A percentile compares a stretch with the other conserved stretches of the same genome.
Conservation (phyloP, 306 rosid species). For the Malus asiatica region DNA sequence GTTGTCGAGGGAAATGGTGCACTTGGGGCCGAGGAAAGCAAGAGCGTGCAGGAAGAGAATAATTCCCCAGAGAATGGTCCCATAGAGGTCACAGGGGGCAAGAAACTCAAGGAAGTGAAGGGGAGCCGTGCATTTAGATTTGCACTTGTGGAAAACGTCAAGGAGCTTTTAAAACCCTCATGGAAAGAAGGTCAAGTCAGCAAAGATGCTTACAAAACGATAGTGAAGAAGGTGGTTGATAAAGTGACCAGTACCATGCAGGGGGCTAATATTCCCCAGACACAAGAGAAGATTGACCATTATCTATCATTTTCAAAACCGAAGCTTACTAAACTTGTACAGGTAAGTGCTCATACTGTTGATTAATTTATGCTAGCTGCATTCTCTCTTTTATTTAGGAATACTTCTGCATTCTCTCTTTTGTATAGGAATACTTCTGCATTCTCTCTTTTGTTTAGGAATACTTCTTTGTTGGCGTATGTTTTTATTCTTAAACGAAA, state of each 20-base stretch:
- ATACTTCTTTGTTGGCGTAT: neutral
- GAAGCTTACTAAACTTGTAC: conserved; percentile 88
- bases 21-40: conserved; percentile 30
- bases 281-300: conserved; percentile 81
- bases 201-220: conserved; percentile 82
- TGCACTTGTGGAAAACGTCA: conserved; percentile 77
- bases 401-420: neutral
- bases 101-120: conserved; percentile 71
- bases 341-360: conserved; percentile 52
- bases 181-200: conserved; percentile 88
- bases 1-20: conserved; percentile 32
- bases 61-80: conserved; percentile 33
- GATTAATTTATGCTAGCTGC: neutral
- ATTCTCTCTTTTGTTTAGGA: neutral
- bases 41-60: conserved; percentile 23
- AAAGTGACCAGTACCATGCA: conserved; percentile 71
- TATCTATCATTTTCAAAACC: conserved; percentile 68
- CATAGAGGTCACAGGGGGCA: conserved; percentile 39
- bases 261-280: conserved; percentile 67
- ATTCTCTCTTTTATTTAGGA: neutral
- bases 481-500: neutral
- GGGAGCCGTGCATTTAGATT: conserved; percentile 73
- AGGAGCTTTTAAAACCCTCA: conserved; percentile 86
- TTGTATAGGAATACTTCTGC: neutral
- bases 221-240: conserved; percentile 92